phyloP scores from a whole-genome alignment of 1,284 basidiomycete species.

The Agaricales sp. region DNA sequence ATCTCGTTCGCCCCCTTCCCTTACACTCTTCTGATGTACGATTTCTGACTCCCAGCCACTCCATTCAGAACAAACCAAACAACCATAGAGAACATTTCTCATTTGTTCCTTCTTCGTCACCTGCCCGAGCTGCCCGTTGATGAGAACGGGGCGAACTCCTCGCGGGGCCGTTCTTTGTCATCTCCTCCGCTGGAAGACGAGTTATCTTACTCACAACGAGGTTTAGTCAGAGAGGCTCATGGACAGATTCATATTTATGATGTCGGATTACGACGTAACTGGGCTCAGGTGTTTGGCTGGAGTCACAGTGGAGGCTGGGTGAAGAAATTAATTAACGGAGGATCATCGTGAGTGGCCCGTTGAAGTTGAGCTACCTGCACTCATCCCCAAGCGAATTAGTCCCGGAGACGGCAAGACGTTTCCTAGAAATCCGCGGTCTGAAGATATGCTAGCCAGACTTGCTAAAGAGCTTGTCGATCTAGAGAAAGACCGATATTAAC shows the following conservation, averaged over 20 bases:
- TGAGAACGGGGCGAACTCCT: conserved; percentile 8
- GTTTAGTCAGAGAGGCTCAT: conserved; percentile 59
- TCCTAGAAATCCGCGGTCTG: conserved; percentile 52
- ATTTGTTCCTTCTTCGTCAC: conserved; percentile 62
- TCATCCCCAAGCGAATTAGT: conserved; percentile 22
- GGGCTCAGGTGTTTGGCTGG: conserved; percentile 57
- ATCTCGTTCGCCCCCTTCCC: conserved; percentile 48
- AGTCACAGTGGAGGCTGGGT: conserved; percentile 38
- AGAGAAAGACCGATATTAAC: conserved; percentile 32
- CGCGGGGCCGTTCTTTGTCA: conserved; percentile 33
- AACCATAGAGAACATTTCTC: conserved; percentile 73
- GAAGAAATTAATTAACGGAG: conserved; percentile 44
- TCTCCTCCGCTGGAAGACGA: conserved; percentile 70
- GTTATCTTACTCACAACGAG: conserved; percentile 59
- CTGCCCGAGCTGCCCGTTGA: conserved; percentile 47
- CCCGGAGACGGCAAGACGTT: conserved; percentile 57
- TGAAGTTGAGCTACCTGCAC: conserved; percentile 1
- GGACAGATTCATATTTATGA: conserved; percentile 63
- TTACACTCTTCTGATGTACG: conserved; percentile 4
- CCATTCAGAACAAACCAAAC: conserved; percentile 76
- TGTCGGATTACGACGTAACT: conserved; percentile 67
- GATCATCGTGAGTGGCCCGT: conserved; percentile 43
- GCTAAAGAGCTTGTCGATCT: conserved; percentile 46
- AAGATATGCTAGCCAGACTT: conserved; percentile 50
- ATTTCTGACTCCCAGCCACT: too few species aligned